Evolutionary conservation across 106 monocot genomes (phyloP).

Genomic region (Posidonia australis): DNA sequence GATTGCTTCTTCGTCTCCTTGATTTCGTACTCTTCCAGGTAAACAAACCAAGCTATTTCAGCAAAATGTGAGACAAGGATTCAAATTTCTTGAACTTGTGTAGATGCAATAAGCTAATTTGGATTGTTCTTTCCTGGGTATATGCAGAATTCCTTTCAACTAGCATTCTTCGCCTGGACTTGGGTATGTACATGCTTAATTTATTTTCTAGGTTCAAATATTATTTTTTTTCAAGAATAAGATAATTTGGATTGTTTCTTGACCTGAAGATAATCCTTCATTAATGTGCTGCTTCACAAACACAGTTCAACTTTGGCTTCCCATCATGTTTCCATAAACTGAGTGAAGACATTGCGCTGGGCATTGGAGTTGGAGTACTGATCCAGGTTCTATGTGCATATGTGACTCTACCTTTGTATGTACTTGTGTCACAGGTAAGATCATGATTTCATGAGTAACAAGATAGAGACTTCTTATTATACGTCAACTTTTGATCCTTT

Average conservation of each 20-base stretch:
- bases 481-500: no score
- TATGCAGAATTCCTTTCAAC: conserved; percentile 59
- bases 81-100: no score
- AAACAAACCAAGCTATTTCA: background rate
- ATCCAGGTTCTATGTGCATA: conserved; percentile 48
- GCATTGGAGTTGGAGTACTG: conserved; percentile 12
- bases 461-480: no score
- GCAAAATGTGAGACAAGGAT: no score
- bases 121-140: no score
- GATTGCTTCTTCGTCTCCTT: conserved; percentile 31
- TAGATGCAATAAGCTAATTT: background rate
- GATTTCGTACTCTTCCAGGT: conserved; percentile 52
- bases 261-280: no score
- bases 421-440: conserved; percentile 43
- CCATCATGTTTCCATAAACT: conserved; percentile 28
- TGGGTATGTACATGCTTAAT: conserved; percentile 31
- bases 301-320: conserved; percentile 43
- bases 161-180: conserved; percentile 40
- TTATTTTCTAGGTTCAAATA: background rate
- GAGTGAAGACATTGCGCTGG: conserved; percentile 13
- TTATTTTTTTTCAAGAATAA: no score
- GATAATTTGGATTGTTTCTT: no score
- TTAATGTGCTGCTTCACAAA: no score
- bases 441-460: no score
- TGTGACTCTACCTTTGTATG: conserved; percentile 40